phyloP scores from a whole-genome alignment of 169 alveolate genomes.

The Cryptosporidium baileyi region DNA sequence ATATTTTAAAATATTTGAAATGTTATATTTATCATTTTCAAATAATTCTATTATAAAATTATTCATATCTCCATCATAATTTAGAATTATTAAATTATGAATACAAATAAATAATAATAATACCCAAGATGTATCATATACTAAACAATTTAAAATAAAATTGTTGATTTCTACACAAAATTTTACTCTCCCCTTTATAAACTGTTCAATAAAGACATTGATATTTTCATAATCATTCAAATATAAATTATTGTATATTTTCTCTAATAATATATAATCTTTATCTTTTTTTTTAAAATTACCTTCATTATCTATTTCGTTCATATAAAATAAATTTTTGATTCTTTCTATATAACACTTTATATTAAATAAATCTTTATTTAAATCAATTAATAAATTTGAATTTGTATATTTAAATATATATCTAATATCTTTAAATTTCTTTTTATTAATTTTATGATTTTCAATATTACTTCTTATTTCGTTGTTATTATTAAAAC shows the following conservation, averaged over 20 bases:
- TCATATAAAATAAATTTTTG: background rate
- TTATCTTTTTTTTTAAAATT: too few relatives aligned
- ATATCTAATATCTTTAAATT: background rate
- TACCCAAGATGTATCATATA: slow-evolving; percentile 15
- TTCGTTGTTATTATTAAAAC: background rate
- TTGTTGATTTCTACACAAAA: background rate
- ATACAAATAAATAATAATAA: slow-evolving; percentile 7
- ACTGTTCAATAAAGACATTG: background rate
- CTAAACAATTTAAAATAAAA: background rate
- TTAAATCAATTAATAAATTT: background rate
- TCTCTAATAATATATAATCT: slow-evolving; percentile 13
- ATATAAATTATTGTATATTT: background rate
- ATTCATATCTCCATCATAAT: background rate
- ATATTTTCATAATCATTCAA: background rate
- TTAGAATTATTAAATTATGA: slow-evolving; percentile 4
- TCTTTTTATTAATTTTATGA: background rate
- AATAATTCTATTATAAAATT: background rate
- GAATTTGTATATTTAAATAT: background rate
- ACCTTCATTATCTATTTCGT: too few relatives aligned
- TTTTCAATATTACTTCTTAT: background rate
- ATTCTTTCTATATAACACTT: background rate
- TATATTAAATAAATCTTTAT: background rate
- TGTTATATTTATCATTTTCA: background rate
- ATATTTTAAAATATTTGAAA: background rate
- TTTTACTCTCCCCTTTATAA: background rate